These are phyloP conservation scores for Emergomyces orientalis DNA, from an alignment of 2,329 filamentous ascomycete species.

Conservation along the genomic window DNA sequence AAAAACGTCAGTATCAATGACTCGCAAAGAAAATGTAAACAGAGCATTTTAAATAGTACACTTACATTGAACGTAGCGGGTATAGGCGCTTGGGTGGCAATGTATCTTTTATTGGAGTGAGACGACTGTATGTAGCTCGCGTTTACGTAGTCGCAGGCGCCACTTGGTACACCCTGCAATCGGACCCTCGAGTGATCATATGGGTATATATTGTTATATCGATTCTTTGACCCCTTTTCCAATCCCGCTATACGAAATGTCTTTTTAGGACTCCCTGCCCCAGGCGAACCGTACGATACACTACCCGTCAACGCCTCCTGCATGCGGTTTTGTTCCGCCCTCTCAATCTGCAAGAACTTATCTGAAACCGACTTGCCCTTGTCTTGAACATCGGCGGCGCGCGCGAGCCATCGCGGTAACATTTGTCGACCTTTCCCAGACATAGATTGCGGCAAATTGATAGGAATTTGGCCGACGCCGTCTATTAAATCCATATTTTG, in stretches of 20 bases:
- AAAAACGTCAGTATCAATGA: background rate
- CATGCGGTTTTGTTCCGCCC: conserved; percentile 85
- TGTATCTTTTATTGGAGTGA: conserved; percentile 82
- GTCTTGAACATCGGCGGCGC: conserved; percentile 57
- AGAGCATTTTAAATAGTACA: conserved; percentile 29
- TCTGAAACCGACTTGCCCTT: conserved; percentile 73
- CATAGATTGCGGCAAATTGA: conserved; percentile 50
- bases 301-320: conserved; percentile 61
- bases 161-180: conserved; percentile 56
- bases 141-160: conserved; percentile 87
- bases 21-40: background rate
- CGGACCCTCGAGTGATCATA: conserved; percentile 89
- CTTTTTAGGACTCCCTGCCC: conserved; percentile 31
- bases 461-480: conserved; percentile 71
- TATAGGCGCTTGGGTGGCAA: conserved; percentile 87
- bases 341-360: conserved; percentile 75
- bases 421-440: conserved; percentile 39
- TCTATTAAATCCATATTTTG: conserved; percentile 94
- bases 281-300: conserved; percentile 46
- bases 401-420: conserved; percentile 68
- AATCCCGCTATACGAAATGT: conserved; percentile 74
- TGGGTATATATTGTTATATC: conserved; percentile 95
- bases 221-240: conserved; percentile 89
- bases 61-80: conserved; percentile 78
- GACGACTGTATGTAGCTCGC: conserved; percentile 75